Percentiles rank a stretch among this genome's conserved stretches.
Conservation (phyloP, 345 rosid genomes). For the Tarenaya hassleriana region DNA sequence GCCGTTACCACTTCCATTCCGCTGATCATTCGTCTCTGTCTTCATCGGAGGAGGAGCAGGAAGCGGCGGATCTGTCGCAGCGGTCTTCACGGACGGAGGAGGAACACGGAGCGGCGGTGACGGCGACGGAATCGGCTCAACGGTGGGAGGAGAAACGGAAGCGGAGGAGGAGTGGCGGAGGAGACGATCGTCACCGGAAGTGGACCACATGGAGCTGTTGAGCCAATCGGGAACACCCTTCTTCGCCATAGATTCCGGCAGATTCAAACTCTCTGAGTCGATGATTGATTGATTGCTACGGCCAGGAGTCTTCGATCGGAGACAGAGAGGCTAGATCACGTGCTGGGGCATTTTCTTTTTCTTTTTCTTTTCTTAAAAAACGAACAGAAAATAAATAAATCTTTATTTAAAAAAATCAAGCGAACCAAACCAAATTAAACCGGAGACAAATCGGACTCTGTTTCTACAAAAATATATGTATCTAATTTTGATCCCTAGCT, state of each 20-base stretch:
- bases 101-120: constrained; percentile 37
- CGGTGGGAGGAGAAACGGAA: constrained; percentile 26
- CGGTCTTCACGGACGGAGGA: constrained; percentile 35
- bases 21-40: constrained; percentile 35
- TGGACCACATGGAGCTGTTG: constrained; percentile 86
- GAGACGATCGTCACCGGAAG: constrained; percentile 41
- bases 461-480: no score
- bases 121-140: constrained; percentile 24
- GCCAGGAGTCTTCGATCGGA: background rate
- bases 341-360: background rate
- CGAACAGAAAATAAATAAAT: no score
- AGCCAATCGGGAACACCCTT: constrained; percentile 96
- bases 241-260: constrained; percentile 48
- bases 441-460: no score
- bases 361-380: background rate
- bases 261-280: constrained; percentile 1
- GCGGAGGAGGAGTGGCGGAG: constrained; percentile 28
- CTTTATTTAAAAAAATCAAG: no score
- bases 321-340: background rate
- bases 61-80: constrained; percentile 27
- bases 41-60: constrained; percentile 31
- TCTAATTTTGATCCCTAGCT: no score
- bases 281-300: constrained; percentile 3
- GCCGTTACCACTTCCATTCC: constrained; percentile 18
- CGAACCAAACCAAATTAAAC: no score